Evolutionary conservation across 2,329 filamentous ascomycete species (phyloP).

Genomic region (Alternaria hordeiaustralica): DNA sequence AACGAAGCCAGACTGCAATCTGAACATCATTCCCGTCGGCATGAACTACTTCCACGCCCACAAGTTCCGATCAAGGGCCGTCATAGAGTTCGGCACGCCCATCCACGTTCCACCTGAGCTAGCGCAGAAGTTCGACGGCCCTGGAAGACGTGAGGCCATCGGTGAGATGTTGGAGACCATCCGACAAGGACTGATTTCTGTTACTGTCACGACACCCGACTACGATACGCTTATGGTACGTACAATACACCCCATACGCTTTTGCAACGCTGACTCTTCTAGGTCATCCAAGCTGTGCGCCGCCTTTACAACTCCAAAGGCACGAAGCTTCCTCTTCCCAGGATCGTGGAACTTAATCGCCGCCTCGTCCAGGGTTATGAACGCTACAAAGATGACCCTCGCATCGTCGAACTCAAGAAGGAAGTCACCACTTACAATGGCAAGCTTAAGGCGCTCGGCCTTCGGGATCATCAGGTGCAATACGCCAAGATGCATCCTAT

Average conservation of each 20-base stretch:
- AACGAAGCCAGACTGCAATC: constrained; percentile 81
- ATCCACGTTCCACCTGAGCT: constrained; percentile 84
- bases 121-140: constrained; percentile 82
- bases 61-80: constrained; percentile 95
- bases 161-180: constrained; percentile 84
- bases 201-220: constrained; percentile 90
- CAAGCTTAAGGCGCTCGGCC: constrained; percentile 81
- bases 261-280: constrained; percentile 35
- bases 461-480: constrained; percentile 93
- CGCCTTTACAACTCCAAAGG: constrained; percentile 93
- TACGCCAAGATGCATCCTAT: constrained; percentile 84
- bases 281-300: constrained; percentile 89
- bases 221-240: constrained; percentile 90
- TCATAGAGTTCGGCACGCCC: constrained; percentile 91
- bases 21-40: constrained; percentile 94
- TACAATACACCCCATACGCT: not conserved
- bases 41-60: constrained; percentile 99
- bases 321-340: constrained; percentile 89
- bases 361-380: constrained; percentile 90
- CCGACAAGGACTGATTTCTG: constrained; percentile 81
- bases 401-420: constrained; percentile 76
- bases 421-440: constrained; percentile 86
- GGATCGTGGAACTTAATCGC: constrained; percentile 92
- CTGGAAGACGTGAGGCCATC: constrained; percentile 77
- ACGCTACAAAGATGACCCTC: constrained; percentile 87